Conservation (phyloP, 2,329 filamentous ascomycete genomes). For the Colletotrichum shisoi region DNA sequence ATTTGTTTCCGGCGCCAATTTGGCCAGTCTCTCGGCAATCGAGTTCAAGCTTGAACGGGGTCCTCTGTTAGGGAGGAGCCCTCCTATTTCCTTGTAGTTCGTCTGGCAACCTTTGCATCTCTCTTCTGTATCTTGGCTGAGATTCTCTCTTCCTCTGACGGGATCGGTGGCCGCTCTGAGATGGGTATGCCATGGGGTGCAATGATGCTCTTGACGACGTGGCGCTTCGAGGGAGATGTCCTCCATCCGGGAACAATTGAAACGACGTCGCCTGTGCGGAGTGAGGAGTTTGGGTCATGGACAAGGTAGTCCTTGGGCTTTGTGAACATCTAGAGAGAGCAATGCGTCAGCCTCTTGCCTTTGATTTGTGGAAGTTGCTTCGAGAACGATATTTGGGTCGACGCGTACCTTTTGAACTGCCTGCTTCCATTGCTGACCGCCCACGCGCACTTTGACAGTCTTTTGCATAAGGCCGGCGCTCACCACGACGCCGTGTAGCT, state of each 20-base stretch:
- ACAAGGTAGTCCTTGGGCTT: constrained; percentile 72
- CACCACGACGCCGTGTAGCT: constrained; percentile 74
- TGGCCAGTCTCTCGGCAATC: not conserved
- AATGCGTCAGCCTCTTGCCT: not conserved
- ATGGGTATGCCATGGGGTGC: constrained; percentile 71
- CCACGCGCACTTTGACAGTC: constrained; percentile 80
- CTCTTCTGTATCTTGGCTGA: constrained; percentile 63
- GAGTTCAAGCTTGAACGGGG: constrained; percentile 6
- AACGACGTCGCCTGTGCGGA: constrained; percentile 78
- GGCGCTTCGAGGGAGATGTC: constrained; percentile 71
- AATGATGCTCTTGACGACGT: constrained; percentile 78
- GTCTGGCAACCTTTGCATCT: constrained; percentile 64
- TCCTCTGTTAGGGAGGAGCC: not conserved
- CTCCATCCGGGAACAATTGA: constrained; percentile 72
- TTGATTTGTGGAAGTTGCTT: not conserved
- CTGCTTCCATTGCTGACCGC: constrained; percentile 73
- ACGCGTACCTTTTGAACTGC: constrained; percentile 38
- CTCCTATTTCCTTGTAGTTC: constrained; percentile 48
- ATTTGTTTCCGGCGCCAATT: not conserved
- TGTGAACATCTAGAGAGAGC: constrained; percentile 67
- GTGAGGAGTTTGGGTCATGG: constrained; percentile 78
- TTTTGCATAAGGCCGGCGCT: constrained; percentile 80
- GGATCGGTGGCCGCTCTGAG: constrained; percentile 70
- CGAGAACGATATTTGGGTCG: not conserved
- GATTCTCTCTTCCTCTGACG: constrained; percentile 68